Base-by-base conservation (phyloP, 1,284 basidiomycete species). In the Marasmius fiardii region DNA sequence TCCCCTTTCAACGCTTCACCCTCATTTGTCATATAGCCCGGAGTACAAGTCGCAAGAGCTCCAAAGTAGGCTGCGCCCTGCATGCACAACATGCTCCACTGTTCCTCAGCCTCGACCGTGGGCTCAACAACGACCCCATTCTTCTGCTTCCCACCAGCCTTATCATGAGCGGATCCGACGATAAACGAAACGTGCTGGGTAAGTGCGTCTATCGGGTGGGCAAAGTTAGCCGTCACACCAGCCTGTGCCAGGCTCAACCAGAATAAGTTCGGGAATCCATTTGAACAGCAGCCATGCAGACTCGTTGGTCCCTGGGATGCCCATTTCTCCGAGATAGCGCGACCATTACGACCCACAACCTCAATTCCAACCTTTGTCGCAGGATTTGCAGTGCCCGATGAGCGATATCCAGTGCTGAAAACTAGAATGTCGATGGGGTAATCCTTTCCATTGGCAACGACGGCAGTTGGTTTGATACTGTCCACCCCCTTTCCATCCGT, bases 231-330 rank as follows among this genome's bases (percentile, higher is more conserved):
- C 2, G 59, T 44, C 3, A 41, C 54, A 4, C 52, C 55, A 2
- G 28, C 37, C 18, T 61, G 58, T 0, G n/a, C 2, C 12, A 26
- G 50, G 4, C 50, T 54, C 21, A 51, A 35, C 55, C 59, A 59
- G 53, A 61, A 64, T 1, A 63, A 28, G 43, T 63, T 63, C 5
- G 62, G 62, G 51, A 60, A 60, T 2, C 47, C 58, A 43, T 58
- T 28, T 11, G 59, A 23, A 26, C 47, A 8, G 12, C 57, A 53
- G n/a, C 61, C 62, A 48, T 63, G 59, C 11, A 62, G 55, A 11
- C 61, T 57, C 0, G 39, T 53, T 6, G 50, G 45, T 12, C 55
- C 56, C 10, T 58, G 35, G 4, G 47, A 41, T 31, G 43, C 43
- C 62, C 61, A 62, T 21, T 59, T 59, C 1, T 60, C 55, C 35